A percentile compares a stretch with the other conserved stretches of the same genome.
Conservation (phyloP, 2,329 filamentous ascomycete genomes). For the Penicillium sp. region DNA sequence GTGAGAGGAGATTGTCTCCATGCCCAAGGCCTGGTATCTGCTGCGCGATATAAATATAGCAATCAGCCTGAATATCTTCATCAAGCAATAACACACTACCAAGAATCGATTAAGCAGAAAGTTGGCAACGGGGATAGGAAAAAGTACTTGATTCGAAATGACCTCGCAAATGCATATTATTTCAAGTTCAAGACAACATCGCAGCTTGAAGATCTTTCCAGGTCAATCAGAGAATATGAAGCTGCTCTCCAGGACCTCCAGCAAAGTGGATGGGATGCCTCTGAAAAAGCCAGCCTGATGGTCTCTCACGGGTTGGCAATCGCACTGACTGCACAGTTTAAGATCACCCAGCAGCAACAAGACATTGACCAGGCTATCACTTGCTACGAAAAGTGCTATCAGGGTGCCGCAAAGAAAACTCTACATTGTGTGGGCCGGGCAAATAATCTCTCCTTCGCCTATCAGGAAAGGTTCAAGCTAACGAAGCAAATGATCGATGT, state of each 20-base stretch:
- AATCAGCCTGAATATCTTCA: background rate
- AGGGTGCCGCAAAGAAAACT: background rate
- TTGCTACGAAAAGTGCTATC: conserved; percentile 1
- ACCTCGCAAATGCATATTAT: conserved; percentile 2
- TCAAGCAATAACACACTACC: background rate
- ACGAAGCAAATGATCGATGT: background rate
- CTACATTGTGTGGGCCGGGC: background rate
- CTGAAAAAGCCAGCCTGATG: background rate
- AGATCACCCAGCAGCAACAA: conserved; percentile 4
- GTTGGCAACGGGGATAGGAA: background rate
- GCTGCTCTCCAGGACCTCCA: background rate
- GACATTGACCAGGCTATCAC: conserved; percentile 5
- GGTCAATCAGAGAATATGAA: background rate
- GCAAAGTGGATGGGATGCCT: background rate
- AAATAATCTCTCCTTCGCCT: background rate
- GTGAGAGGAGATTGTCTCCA: background rate
- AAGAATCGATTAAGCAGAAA: background rate
- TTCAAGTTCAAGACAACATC: conserved; percentile 2
- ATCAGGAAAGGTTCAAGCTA: background rate
- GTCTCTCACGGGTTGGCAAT: conserved; percentile 1
- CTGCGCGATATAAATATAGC: background rate
- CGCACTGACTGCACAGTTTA: conserved; percentile 2
- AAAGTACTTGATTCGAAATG: background rate
- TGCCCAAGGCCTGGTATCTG: background rate
- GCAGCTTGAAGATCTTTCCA: background rate